phyloP scores from a whole-genome alignment of 163 green algal species.

The Prototheca cutis region DNA sequence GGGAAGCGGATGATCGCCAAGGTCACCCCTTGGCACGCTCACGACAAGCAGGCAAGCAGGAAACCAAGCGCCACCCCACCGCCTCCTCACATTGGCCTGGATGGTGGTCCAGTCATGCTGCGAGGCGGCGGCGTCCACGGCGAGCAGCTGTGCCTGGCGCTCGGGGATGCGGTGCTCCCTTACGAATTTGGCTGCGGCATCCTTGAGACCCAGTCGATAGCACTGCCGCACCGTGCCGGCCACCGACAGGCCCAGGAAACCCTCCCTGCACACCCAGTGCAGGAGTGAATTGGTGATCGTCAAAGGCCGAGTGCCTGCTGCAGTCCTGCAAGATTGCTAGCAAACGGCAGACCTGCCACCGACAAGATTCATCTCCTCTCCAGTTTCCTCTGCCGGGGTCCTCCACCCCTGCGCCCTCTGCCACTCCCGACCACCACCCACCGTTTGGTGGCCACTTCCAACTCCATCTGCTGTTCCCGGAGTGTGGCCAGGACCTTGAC shows the following conservation, averaged over 20 bases:
- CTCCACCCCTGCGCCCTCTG: not conserved
- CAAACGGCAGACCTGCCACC: too few relatives aligned
- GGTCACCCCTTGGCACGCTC: not conserved
- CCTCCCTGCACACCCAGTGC: conserved; percentile 11
- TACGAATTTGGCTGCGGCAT: conserved; percentile 11
- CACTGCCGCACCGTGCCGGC: conserved; percentile 21
- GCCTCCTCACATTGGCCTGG: not conserved
- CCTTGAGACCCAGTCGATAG: conserved; percentile 19
- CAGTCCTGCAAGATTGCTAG: too few relatives aligned
- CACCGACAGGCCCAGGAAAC: conserved; percentile 24
- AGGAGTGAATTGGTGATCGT: too few relatives aligned
- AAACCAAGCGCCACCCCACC: not conserved
- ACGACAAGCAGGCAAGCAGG: not conserved
- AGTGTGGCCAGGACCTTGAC: conserved; percentile 10
- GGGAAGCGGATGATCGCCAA: not conserved
- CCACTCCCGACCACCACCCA: not conserved
- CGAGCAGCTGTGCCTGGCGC: conserved; percentile 18
- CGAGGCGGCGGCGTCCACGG: conserved; percentile 2
- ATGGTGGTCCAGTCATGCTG: conserved; percentile 22
- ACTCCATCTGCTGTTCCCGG: conserved; percentile 20
- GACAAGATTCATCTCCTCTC: not conserved
- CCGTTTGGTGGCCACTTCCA: conserved; percentile 8
- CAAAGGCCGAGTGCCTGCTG: too few relatives aligned
- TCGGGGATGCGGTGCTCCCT: conserved; percentile 28
- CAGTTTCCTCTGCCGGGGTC: not conserved